Base-by-base conservation (phyloP, 2,329 filamentous ascomycete species). In the Claviceps purpurea region DNA sequence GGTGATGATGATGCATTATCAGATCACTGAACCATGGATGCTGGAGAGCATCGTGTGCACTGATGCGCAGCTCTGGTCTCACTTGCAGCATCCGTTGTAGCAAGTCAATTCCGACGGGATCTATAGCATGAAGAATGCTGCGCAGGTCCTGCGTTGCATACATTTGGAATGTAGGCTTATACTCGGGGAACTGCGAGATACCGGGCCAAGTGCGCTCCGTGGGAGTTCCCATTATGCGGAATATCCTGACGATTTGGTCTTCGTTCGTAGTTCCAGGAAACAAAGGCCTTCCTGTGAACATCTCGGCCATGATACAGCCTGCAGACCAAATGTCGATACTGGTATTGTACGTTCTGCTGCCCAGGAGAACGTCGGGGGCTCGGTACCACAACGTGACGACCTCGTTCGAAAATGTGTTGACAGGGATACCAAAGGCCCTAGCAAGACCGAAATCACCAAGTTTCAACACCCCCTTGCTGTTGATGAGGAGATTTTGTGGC, bases 271-370 rank as follows among this genome's bases (percentile, higher is more conserved):
- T 98, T 54, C 93, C 93, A 0, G 93, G 93, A 72, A 98, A 98
- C 6, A 98, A 78, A 0, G 93, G 93, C 18, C 93, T 81, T 4
- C 93, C 93, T 0, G 91, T 96, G 69, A 94, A 97, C 89, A 98
- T 96, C 71, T 98, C 93, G 10, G 93, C 93, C 93, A 98, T 97
- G 74, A 98, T 98, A 69, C 93, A 98, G 52, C 93, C 93, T 6
- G 93, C 93, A 6, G 89, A 95, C 93, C 93, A 98, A 65, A 98
- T 97, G 64, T 98, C 93, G 67, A 98, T 97, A 70, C 89, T 95
- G n/a, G 93, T 98, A 71, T 95, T 98, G 73, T 98, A 98, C 22
- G 93, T 97, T 58, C 93, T 77, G 62, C 87, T 93, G 50, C 93
- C 93, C 46, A 98, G 79, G 50, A 98, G 78, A 47, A 98, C 93